These are phyloP conservation scores for Pichia sp. DNA, from an alignment of 1,139 yeast genomes.

Conservation along the genomic window DNA sequence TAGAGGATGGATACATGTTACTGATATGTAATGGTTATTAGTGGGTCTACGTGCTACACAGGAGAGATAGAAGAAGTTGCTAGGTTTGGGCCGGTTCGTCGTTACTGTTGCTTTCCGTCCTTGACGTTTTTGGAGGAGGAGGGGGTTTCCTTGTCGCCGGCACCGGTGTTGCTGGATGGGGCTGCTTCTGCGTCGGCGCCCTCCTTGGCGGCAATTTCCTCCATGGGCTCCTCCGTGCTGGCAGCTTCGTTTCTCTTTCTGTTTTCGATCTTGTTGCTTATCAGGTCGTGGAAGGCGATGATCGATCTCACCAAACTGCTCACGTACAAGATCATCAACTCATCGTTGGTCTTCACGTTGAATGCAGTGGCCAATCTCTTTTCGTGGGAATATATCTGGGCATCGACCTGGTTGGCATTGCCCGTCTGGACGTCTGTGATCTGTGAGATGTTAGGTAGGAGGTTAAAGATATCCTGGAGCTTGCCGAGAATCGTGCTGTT, in stretches of 20 bases:
- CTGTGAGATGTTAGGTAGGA: conserved; percentile 76
- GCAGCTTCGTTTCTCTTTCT: conserved; percentile 41
- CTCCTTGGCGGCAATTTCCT: background rate
- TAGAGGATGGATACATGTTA: no score
- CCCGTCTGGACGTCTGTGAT: conserved; percentile 28
- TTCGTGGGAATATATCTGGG: conserved; percentile 28
- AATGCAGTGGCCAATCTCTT: conserved; percentile 70
- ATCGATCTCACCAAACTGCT: conserved; percentile 89
- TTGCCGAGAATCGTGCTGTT: conserved; percentile 90
- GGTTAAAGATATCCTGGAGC: conserved; percentile 89
- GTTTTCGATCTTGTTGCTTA: conserved; percentile 90
- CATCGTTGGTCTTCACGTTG: conserved; percentile 91
- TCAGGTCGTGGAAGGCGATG: conserved; percentile 93
- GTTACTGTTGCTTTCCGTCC: background rate
- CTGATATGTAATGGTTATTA: background rate
- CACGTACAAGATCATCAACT: conserved; percentile 87
- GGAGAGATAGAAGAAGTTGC: background rate
- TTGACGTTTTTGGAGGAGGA: background rate
- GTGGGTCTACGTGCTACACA: background rate
- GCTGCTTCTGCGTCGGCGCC: background rate
- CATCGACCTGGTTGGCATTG: conserved; percentile 27
- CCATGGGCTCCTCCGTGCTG: background rate
- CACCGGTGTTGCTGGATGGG: background rate
- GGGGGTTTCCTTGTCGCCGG: background rate
- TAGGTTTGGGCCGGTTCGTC: background rate